Conservation (phyloP, 345 rosid genomes). For the Eutrema japonicum region DNA sequence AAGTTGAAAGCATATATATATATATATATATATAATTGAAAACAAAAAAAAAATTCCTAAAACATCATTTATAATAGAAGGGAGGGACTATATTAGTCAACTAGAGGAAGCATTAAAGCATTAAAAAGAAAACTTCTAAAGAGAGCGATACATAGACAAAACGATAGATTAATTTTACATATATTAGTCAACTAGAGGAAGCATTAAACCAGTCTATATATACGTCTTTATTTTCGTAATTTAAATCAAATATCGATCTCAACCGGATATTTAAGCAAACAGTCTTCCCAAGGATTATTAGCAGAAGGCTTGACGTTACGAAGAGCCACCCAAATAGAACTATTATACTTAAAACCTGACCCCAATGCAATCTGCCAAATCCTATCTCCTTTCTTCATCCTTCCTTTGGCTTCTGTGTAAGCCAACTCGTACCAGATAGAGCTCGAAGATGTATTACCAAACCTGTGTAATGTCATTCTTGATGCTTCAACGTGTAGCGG, state of each 20-base stretch:
- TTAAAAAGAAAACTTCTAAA: no score
- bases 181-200: background rate
- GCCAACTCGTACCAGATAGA: constrained; percentile 70
- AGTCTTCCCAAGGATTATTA: constrained; percentile 61
- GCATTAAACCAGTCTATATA: constrained; percentile 5
- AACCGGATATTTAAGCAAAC: constrained; percentile 47
- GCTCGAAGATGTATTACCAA: constrained; percentile 68
- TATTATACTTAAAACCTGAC: constrained; percentile 71
- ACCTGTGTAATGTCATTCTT: constrained; percentile 65
- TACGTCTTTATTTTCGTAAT: background rate
- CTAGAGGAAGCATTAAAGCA: background rate
- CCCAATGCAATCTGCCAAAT: constrained; percentile 73
- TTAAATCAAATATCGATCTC: constrained; percentile 37
- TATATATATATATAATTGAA: no score
- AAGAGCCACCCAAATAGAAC: constrained; percentile 57
- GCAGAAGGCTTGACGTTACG: constrained; percentile 45
- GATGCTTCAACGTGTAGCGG: constrained; percentile 67
- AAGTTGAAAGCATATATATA: no score
- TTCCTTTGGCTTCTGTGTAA: constrained; percentile 60
- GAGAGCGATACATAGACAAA: constrained; percentile 10
- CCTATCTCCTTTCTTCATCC: constrained; percentile 59
- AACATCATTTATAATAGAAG: no score
- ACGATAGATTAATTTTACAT: background rate
- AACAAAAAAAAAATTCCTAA: no score
- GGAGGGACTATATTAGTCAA: background rate